A percentile compares a stretch with the other conserved stretches of the same genome.
These are phyloP conservation scores for Eimeria maxima DNA, from an alignment of 169 alveolate genomes.

Conservation along the genomic window DNA sequence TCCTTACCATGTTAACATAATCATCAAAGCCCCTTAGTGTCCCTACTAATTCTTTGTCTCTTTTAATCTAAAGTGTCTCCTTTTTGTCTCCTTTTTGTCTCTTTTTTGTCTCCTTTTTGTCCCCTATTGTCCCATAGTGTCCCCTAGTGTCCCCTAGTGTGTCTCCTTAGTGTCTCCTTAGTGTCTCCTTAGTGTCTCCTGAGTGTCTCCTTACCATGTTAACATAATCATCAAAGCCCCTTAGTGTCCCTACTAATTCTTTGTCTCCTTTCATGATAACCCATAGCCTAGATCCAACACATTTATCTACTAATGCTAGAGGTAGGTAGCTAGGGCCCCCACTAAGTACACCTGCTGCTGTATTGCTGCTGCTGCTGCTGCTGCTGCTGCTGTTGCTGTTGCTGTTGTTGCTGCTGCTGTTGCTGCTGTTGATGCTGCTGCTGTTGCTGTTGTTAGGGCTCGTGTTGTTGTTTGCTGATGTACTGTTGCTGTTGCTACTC, in stretches of 20 bases:
- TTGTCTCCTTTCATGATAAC: slow-evolving; percentile 90
- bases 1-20: slow-evolving; percentile 95
- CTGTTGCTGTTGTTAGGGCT: too few species aligned
- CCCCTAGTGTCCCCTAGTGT: too few species aligned
- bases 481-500: too few species aligned
- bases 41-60: slow-evolving; percentile 92
- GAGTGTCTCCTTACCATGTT: slow-evolving; percentile 91
- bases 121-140: neutral
- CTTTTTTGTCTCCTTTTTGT: too few species aligned
- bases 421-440: too few species aligned
- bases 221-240: slow-evolving; percentile 97
- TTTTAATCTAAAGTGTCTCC: too few species aligned
- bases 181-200: neutral
- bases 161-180: too few species aligned
- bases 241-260: slow-evolving; percentile 93
- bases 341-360: slow-evolving; percentile 72
- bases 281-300: slow-evolving; percentile 96
- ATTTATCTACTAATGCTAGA: slow-evolving; percentile 96
- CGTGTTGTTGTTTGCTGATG: too few species aligned
- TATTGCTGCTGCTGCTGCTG: neutral
- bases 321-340: slow-evolving; percentile 90
- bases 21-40: slow-evolving; percentile 97
- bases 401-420: too few species aligned
- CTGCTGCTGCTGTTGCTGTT: too few species aligned
- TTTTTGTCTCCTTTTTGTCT: too few species aligned